Base-by-base conservation (phyloP, 176 grass and related monocot species). In the Dendrocalamus sinicus region DNA sequence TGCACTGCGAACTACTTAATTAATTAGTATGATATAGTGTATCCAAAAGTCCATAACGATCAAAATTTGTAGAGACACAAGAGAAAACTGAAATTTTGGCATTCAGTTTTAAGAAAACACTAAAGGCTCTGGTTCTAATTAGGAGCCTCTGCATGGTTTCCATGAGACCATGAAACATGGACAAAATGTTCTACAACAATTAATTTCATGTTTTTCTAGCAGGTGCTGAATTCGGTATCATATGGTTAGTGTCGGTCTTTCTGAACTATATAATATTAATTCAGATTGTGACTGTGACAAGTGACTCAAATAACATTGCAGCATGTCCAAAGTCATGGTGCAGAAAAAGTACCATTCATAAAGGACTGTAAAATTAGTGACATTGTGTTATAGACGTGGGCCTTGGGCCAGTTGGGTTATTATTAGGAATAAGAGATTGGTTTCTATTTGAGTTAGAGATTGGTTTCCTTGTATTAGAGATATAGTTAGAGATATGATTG, bases 71-170 rank as follows among this genome's bases (percentile, higher is more conserved):
- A 53, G 41, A 41, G 11, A 28, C 45, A 20, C 12, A 71, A 88
- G 43, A 71, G 14, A 77, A 69, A 40, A 65, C 3, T 19, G 26
- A 32, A 28, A 62, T 69, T 58, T 51, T 84, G 44, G 8, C 20
- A 67, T 12, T 57, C 60, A 22, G 12, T 79, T 70, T 71, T 12
- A 46, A 72, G 47, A 70, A 66, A 51, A 14, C 39, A 73, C 46
- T 45, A 70, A 88, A 84, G n/a, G 44, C 32, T 58, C 5, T 71
- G 47, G 44, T 85, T 40, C 5, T 40, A 89, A 39, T n/a, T 78
- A 44, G 6, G n/a, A 86, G 35, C 60, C 19, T 46, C 9, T 11
- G 16, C 55, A 72, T 65, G 1, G 57, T 72, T 68, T 89, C 14
- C 14, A 44, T 19, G 45, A 46, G 9, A 46, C 9, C 45, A 46